Evolutionary conservation across 1,284 basidiomycete species (phyloP), one percentile per base, ranked within the genome.

Genomic region (Fomitopsis pinicola): DNA sequence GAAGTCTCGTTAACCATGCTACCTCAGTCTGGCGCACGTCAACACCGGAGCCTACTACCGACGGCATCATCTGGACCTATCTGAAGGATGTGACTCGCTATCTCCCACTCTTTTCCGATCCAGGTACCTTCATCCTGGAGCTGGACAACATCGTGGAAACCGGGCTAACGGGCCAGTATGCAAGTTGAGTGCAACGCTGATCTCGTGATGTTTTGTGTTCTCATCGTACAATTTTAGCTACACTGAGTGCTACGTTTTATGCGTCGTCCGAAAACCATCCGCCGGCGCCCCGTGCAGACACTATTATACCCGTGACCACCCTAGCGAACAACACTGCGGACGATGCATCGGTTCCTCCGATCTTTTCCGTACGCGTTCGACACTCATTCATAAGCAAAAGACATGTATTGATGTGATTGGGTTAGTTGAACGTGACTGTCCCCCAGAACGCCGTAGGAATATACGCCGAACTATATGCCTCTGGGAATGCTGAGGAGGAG

Each of bases 51-150:
- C 90, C 90, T 0, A 88, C 85, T 0, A 63, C 68, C 14, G 79
- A 84, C 56, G 90, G 90, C 3, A 91, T 92, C 63, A 85, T 91
- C 57, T 92, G 89, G 90, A 91, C 88, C 0, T 86, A 88, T 67
- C 72, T 84, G 67, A 92, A 92, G 69, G 91, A 92, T 66, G 88
- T 87, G 30, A 88, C 89, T 10, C 83, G 84, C 42, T 92, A 87
- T 64, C 82, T 80, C 5, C 88, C 88, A 2, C 78, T 91, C 35
- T 92, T 91, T 69, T 77, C 83, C 1, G 79, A 85, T 62, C 74
- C 82, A 0, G 89, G 89, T 14, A 81, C 81, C 0, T 86, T 92
- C 67, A 86, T 91, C 59, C 73, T 92, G 14, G 84, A 91, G 70
- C 76, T 92, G 50, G 83, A 92, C 74, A 92, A 92, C 69, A 46